Base-by-base conservation (phyloP, 169 alveolate genomes). In the Toxoplasma gondii region DNA sequence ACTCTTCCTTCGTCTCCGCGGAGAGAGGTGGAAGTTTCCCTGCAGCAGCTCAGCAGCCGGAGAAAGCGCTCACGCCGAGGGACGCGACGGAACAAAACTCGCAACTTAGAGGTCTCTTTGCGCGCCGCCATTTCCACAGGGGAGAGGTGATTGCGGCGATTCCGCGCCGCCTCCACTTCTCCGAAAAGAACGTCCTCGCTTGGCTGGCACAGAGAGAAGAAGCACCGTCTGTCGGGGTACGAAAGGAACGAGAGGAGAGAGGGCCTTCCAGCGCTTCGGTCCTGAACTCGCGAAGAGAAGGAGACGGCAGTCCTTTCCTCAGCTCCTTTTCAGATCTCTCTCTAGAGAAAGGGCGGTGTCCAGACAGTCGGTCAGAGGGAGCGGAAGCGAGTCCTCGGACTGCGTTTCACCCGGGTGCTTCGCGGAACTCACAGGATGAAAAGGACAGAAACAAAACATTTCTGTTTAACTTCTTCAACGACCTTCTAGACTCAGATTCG, bases 131-230 rank as follows among this genome's bases (percentile, higher is more conserved):
- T 7, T 82, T 29, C 39, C 17, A 39, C 34, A 4, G 19, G 36
- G 90, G 90, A 2, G 90, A 82, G 1, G 41, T 82, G 67, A 17
- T 82, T 36, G 90, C 90, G 41, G 31, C 34, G 90, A 82, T 82
- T 29, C 90, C 90, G 31, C 43, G 19, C 31, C 67, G 38, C 10
- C 69, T 82, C 41, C 67, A 43, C 34, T 82, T 82, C 64, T 41
- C 39, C n/a, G 90, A 82, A 24, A 31, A 82, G 24, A 82, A 38
- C 49, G 12, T 78, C 39, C 86, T 78, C 10, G 45, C 86, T 17
- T 78, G 74, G 74, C 74, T 64, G 74, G 49, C 45, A 74, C 45
- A 7, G 17, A n/a, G 39, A 24, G 44, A 10, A 22, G 84, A 31
- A 4, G 84, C 84, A 31, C 45, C 45, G 44, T 1, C 45, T 19